Evolutionary conservation across 192 early-diverging fungal genomes (phyloP), one percentile per base, ranked within the genome.

Genomic region (Coemansia sp.): DNA sequence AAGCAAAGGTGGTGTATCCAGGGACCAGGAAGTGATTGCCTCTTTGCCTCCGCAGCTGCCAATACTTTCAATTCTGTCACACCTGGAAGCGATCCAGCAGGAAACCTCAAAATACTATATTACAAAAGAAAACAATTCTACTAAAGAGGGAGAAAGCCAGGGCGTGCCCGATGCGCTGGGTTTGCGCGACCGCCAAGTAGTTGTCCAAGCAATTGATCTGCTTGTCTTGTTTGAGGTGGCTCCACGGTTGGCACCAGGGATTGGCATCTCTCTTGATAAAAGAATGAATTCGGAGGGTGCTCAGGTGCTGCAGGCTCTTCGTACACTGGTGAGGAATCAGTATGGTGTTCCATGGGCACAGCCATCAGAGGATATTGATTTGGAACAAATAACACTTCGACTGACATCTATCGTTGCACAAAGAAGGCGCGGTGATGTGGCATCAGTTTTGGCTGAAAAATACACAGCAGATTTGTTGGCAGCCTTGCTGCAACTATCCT

Each of bases 381-480:
- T 78, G 26, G 49, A 57, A 9, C 41, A 68, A 43, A 56, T 68
- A 4, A 43, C 41, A 1, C 22, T n/a, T 2, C 39, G 68, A 51
- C 43, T 82, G 58, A 64, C 63, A 2, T 12, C 16, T 2, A 69
- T 81, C 10, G 39, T 75, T 8, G 69, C 15, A 48, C 41, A 42
- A 32, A n/a, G 49, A 37, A 15, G 41, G 60, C 8, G 72, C 64
- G 88, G 88, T 16, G 87, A 87, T 0, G 75, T 92, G 5, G 83
- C 85, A 6, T 79, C 84, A 1, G 81, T 90, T 32, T 41, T 93
- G 10, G 65, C 80, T 6, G 74, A 61, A 43, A 87, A 86, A 56
- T 81, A 90, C 67, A 66, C 89, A 7, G 72, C 85, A 0, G 92
- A 94, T 69, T 39, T 94, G 15, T 83, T 90, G 48, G 88, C 91